Evolutionary conservation across 371 early-diverging fungal species (phyloP), one percentile per base, ranked within the genome.

Genomic region (Dinochytrium kinnereticum): DNA sequence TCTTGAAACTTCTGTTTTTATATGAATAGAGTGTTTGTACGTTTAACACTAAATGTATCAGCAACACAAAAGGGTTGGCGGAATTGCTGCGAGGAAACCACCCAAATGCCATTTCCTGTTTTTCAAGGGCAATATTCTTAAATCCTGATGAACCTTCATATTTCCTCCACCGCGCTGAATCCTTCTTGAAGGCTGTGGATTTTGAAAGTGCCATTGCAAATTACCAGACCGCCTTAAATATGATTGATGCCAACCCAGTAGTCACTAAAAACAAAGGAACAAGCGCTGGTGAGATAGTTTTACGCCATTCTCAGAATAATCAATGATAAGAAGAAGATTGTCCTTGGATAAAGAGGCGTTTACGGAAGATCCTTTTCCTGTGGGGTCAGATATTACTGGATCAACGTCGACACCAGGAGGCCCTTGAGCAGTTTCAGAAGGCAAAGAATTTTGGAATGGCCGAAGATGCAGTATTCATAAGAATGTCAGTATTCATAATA

Each of bases 351-450:
- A 65, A 68, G 39, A 37, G 39, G 13, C 61, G 76, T 50, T 30
- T 80, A 24, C 71, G 77, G 26, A 68, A 71, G 10, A 68, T 78
- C 17, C 67, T 55, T 34, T 84, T 69, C 61, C 69, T 76, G 2
- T 84, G 78, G 73, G 80, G 80, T n/a, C 80, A 84, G 50, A 74
- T 76, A 65, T 61, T 84, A 24, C 72, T 84, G 1, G 85, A 84
- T 59, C 77, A 78, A 51, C 70, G 67, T 19, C 37, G 82, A 15
- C 79, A 39, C 26, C 5, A 40, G 34, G 77, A 77, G 37, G 61
- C 77, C 10, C 36, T 77, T 2, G 33, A 59, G 26, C 53, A 44
- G 21, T 73, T 77, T 39, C 38, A 80, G 36, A 44, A 66, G 13
- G 26, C 73, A 2, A 37, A 64, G 1, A 68, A 70, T 19, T 64